A percentile compares a stretch with the other conserved stretches of the same genome.
These are phyloP conservation scores for Crataegus laevigata DNA, from an alignment of 306 rosid species.

Conservation along the genomic window DNA sequence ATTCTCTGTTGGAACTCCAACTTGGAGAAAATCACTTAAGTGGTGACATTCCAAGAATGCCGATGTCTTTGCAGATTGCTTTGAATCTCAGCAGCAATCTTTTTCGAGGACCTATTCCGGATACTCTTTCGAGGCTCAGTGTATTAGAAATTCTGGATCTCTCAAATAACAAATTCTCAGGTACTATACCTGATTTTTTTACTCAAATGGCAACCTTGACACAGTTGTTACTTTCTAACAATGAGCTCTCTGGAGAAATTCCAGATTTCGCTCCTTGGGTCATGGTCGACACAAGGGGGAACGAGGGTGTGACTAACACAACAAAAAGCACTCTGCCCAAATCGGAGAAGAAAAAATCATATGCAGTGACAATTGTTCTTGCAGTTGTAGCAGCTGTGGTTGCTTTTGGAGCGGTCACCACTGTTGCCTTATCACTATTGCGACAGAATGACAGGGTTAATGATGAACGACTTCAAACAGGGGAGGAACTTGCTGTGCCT, in stretches of 20 bases:
- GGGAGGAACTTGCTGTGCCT: constrained; percentile 34
- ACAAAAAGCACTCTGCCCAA: neutral
- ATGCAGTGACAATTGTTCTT: constrained; percentile 27
- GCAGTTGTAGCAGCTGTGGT: constrained; percentile 46
- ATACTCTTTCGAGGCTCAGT: constrained; percentile 4
- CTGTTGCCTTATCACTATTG: constrained; percentile 31
- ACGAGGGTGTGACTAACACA: neutral
- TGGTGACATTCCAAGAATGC: constrained; percentile 59
- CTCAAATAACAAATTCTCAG: constrained; percentile 64
- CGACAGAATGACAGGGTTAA: constrained; percentile 41
- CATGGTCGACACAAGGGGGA: neutral
- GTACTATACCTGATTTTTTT: constrained; percentile 37
- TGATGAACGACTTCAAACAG: constrained; percentile 28
- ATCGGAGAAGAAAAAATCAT: constrained; percentile 17
- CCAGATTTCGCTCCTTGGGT: constrained; percentile 14
- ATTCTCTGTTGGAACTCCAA: constrained; percentile 46
- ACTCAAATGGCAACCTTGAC: constrained; percentile 29
- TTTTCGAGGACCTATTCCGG: constrained; percentile 55
- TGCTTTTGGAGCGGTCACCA: constrained; percentile 25
- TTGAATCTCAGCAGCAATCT: constrained; percentile 73
- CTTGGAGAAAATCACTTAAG: constrained; percentile 55
- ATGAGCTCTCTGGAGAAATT: constrained; percentile 42
- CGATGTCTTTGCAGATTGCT: constrained; percentile 39
- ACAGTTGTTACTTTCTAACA: constrained; percentile 46
- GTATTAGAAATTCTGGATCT: constrained; percentile 69